phyloP scores from a whole-genome alignment of 306 rosid genomes.

The Hippophae tibetana region DNA sequence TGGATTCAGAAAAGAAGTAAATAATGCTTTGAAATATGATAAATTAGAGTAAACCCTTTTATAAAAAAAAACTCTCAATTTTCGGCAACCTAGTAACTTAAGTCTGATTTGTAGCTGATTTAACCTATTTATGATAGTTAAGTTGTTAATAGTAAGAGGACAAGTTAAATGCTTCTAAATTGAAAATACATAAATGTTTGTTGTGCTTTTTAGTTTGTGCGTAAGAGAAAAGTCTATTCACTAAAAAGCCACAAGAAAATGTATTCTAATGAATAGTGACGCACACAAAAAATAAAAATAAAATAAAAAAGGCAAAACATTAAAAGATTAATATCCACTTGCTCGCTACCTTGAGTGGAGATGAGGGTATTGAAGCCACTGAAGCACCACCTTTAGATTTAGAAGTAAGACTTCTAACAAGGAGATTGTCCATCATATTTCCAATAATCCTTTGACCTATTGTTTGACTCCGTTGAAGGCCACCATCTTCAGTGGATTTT shows the following conservation, averaged over 20 bases:
- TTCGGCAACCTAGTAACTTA: no score
- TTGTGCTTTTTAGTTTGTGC: no score
- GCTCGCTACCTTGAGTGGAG: constrained; percentile 65
- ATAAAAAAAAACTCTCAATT: no score
- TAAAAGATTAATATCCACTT: neutral
- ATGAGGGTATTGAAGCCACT: constrained; percentile 73
- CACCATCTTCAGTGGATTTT: constrained; percentile 54
- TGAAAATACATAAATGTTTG: no score
- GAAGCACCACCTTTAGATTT: constrained; percentile 51
- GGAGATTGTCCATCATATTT: constrained; percentile 84
- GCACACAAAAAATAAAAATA: no score
- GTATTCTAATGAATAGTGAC: neutral
- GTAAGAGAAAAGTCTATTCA: no score
- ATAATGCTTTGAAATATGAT: neutral
- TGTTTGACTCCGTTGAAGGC: constrained; percentile 72
- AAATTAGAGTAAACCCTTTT: no score
- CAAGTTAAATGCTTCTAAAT: no score
- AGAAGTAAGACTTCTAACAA: constrained; percentile 78
- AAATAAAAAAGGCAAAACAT: neutral
- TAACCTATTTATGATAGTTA: no score
- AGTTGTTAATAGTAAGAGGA: no score
- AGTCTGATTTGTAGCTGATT: no score
- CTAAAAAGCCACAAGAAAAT: neutral
- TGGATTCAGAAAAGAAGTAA: neutral
- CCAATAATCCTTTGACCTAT: constrained; percentile 95